Percentiles rank a stretch among this genome's conserved stretches.
Evolutionary conservation across 2,329 filamentous ascomycete species (phyloP).

Genomic region (Clarireedia monteithiana): DNA sequence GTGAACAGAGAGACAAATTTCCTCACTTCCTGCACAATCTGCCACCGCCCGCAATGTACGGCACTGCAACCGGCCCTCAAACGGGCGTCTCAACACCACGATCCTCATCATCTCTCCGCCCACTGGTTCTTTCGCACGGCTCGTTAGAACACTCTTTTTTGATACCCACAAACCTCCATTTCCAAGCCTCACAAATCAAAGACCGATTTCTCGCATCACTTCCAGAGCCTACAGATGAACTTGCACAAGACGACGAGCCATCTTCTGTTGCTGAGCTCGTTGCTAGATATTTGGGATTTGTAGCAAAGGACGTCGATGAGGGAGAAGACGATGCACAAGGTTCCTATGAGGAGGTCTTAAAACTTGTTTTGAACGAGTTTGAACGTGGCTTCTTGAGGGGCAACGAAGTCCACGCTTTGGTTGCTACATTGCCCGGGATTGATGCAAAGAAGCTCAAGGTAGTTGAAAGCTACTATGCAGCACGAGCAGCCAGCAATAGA

Average conservation of each 20-base stretch:
- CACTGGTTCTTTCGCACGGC: constrained; percentile 84
- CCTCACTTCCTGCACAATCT: constrained; percentile 2
- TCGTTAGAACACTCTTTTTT: constrained; percentile 94
- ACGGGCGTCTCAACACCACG: constrained; percentile 96
- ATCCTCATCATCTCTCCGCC: constrained; percentile 85
- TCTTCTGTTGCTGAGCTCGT: constrained; percentile 90
- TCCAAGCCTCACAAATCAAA: constrained; percentile 90
- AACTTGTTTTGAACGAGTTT: constrained; percentile 89
- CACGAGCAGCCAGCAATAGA: constrained; percentile 74
- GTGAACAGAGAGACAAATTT: constrained; percentile 10
- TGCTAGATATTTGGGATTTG: constrained; percentile 84
- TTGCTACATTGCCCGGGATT: constrained; percentile 79
- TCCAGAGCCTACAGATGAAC: constrained; percentile 88
- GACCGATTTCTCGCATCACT: constrained; percentile 80
- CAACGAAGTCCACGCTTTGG: constrained; percentile 92
- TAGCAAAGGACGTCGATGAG: constrained; percentile 82
- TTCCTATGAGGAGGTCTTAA: constrained; percentile 86
- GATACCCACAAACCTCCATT: constrained; percentile 90
- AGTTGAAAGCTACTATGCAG: constrained; percentile 85
- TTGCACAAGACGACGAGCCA: constrained; percentile 98
- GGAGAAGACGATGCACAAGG: constrained; percentile 85
- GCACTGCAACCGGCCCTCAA: constrained; percentile 72
- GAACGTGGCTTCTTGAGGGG: constrained; percentile 90
- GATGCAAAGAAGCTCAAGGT: constrained; percentile 86
- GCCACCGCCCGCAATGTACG: constrained; percentile 63